Evolutionary conservation across 1,139 yeast genomes (phyloP), one percentile per base, ranked within the genome.

Genomic region (Pichia inconspicua): DNA sequence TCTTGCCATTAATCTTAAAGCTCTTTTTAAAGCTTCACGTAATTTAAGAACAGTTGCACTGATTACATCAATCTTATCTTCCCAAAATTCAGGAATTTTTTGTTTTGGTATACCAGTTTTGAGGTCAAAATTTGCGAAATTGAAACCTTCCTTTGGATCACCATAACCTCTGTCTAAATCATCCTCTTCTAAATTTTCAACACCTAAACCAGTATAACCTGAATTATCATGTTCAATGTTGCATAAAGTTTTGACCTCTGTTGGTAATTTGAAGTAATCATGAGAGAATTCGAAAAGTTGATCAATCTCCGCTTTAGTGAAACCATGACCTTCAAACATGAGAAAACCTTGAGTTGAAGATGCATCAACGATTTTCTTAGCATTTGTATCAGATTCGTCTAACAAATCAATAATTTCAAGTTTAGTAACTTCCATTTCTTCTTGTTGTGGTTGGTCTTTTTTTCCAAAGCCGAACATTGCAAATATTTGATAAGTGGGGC

Each of bases 311-410:
- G 62, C 57, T 47, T 69, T 71, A 3, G 69, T 57, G 55, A 77
- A 74, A 2, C 70, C 78, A 56, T 77, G 82, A 11, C 82, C 82
- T 55, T 77, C 81, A 5, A 77, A 65, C 63, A 77, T 75, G 31
- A 77, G 63, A 55, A 77, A 77, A 0, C 82, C 82, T 54, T 77
- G 82, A 2, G 73, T 63, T 14, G 77, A 68, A 7, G 80, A 80
- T 0, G 81, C 82, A 37, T 69, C 58, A 8, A 75, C 65, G 4
- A 77, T 63, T 42, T 69, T 68, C 3, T 63, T 65, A 0, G 75
- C 79, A 1, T 78, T 69, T 2, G 54, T 47, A 15, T 57, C 52
- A 44, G 73, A 63, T 31, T 66, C 56, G 22, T 56, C 58, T 5
- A 72, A 59, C 22, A 77, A 65, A 53, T 77, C 80, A 17, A 77